Evolutionary conservation across 2,329 filamentous ascomycete genomes (phyloP), one percentile per base, ranked within the genome.

Genomic region (Fusarium austroafricanum): DNA sequence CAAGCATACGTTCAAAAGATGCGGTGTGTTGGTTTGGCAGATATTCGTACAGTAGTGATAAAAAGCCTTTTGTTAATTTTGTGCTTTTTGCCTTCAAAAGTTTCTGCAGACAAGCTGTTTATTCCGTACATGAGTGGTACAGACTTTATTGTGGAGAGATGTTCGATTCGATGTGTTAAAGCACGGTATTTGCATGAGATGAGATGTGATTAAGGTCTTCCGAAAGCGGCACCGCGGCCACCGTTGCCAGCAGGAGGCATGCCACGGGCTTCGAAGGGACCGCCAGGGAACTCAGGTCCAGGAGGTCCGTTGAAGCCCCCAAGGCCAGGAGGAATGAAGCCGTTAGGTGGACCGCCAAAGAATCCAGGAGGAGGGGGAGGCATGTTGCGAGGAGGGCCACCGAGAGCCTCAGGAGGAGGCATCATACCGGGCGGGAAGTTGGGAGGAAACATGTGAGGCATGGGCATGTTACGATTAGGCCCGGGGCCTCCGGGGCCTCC

Each of bases 401-500:
- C 79, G 77, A 88, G 81, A 15, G 77, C 80, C 29, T 86, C 84
- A 2, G 83, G 84, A 14, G 82, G 83, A 10, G 80, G 80, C 74
- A 84, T 81, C 20, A 77, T 79, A 23, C 79, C 80, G 8, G 83
- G 83, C 15, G 86, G 84, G 65, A 89, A 90, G 74, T 85, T 88
- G n/a, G 86, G 86, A 20, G 86, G 86, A 71, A 86, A 89, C 81
- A 88, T 88, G 65, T 83, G 84, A 52, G 84, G 85, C 76, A 87
- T 83, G 17, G 85, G 84, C 65, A 84, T 81, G 62, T 76, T 80
- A 35, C 79, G 77, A 44, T 70, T 76, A 6, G 75, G 75, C 23
- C 53, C 71, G 49, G 63, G 72, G 61, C 60, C 70, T 11, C 29
- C 29, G 10, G 11, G 29, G 10, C 29, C 29, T 17, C 63, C 68